Evolutionary conservation across 2,329 filamentous ascomycete genomes (phyloP).

Genomic region (Pyrenophora tritici-repentis): DNA sequence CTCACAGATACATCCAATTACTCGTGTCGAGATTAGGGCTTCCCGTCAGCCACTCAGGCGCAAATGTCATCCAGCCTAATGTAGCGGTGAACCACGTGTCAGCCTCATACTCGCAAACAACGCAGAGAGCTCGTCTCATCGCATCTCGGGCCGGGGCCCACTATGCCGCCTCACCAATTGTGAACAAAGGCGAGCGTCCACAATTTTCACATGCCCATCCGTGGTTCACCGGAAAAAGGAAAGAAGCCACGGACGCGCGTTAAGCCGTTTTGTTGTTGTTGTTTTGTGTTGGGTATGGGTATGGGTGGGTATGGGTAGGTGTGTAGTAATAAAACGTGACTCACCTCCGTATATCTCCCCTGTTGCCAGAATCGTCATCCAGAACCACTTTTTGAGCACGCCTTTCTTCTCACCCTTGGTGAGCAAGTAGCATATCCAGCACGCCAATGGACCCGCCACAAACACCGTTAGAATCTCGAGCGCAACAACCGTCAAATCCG

Average conservation of each 20-base stretch:
- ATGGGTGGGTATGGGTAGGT: conserved; percentile 1
- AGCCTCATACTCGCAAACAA: conserved; percentile 34
- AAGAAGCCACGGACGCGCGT: no score
- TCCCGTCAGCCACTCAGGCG: conserved; percentile 67
- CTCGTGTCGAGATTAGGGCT: conserved; percentile 61
- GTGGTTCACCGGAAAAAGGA: neutral
- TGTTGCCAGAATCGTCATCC: conserved; percentile 64
- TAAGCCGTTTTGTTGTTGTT: no score
- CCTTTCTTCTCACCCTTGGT: conserved; percentile 47
- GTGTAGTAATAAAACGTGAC: conserved; percentile 17
- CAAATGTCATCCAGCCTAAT: conserved; percentile 66
- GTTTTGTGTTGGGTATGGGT: neutral
- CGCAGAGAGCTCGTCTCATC: conserved; percentile 17
- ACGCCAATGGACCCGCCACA: conserved; percentile 61
- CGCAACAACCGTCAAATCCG: conserved; percentile 63
- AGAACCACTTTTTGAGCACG: conserved; percentile 54
- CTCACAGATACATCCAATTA: conserved; percentile 63
- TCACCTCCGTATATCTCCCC: conserved; percentile 66
- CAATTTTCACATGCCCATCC: conserved; percentile 9
- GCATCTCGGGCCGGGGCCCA: conserved; percentile 24
- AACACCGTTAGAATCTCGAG: conserved; percentile 66
- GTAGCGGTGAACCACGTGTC: conserved; percentile 46
- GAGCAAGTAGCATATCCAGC: conserved; percentile 61
- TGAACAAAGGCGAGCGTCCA: conserved; percentile 1
- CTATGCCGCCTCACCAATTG: conserved; percentile 23